Percentiles rank a stretch among this genome's conserved stretches.
Evolutionary conservation across 2,329 filamentous ascomycete species (phyloP).

Genomic region (Cryphonectria naterciae): DNA sequence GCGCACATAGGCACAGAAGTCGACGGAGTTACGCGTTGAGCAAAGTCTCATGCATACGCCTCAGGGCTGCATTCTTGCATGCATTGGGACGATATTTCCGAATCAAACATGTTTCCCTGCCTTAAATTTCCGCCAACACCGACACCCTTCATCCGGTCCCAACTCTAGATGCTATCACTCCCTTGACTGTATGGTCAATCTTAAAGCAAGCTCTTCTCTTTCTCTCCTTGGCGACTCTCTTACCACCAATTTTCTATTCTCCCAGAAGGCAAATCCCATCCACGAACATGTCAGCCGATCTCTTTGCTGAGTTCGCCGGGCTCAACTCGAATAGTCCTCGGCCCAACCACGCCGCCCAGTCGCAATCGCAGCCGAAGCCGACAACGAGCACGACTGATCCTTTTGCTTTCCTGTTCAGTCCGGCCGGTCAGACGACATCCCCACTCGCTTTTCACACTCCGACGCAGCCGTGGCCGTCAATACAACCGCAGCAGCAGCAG

Average conservation of each 20-base stretch:
- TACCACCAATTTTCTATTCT: constrained; percentile 18
- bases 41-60: background rate
- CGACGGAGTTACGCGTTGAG: background rate
- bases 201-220: background rate
- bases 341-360: constrained; percentile 27
- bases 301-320: constrained; percentile 66
- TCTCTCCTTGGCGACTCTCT: constrained; percentile 1
- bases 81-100: constrained; percentile 4
- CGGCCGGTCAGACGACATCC: constrained; percentile 28
- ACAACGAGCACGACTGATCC: constrained; percentile 35
- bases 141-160: background rate
- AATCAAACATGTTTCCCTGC: constrained; percentile 20
- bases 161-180: background rate
- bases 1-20: background rate
- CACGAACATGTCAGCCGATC: constrained; percentile 63
- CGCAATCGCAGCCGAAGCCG: constrained; percentile 29
- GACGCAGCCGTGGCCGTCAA: constrained; percentile 33
- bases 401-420: constrained; percentile 38
- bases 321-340: constrained; percentile 44
- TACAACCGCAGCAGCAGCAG: constrained; percentile 23
- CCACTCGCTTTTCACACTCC: constrained; percentile 27
- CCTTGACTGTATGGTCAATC: background rate
- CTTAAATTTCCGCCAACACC: constrained; percentile 7
- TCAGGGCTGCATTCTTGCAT: constrained; percentile 14
- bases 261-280: background rate